These are phyloP conservation scores for Chlorella sp. DNA, from an alignment of 139 green algal species.

Conservation along the genomic window DNA sequence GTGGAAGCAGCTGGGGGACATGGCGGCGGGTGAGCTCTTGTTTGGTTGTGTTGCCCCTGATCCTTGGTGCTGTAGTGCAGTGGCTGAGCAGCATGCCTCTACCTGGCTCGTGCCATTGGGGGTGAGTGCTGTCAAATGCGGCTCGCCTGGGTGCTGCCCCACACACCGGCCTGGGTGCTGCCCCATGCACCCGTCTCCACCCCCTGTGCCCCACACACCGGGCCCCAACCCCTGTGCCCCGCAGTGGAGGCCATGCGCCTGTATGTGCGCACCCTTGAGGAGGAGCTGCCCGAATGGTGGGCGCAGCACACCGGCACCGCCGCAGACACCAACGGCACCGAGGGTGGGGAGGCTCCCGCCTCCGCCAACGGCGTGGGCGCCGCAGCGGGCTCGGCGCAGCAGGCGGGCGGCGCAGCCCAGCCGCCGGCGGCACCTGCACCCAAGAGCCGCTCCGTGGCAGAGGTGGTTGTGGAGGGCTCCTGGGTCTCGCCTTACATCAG, in stretches of 20 bases:
- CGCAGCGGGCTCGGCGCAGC: neutral
- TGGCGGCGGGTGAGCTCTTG: conserved; percentile 50
- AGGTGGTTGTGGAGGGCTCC: conserved; percentile 53
- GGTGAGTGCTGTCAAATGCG: no score
- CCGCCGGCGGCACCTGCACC: neutral
- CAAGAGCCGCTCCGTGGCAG: conserved; percentile 42
- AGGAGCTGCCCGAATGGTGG: conserved; percentile 75
- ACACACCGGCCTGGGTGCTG: no score
- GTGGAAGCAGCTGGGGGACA: conserved; percentile 86
- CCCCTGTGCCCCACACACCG: no score
- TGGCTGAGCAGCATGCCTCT: no score
- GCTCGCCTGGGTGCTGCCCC: no score
- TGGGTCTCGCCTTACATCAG: conserved; percentile 53
- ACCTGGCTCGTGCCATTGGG: no score
- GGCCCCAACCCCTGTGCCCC: neutral
- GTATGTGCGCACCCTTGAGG: conserved; percentile 91
- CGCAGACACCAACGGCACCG: neutral
- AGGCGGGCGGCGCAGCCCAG: neutral
- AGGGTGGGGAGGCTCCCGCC: neutral
- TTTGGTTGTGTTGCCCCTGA: no score
- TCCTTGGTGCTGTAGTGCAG: no score
- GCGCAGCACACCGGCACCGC: neutral
- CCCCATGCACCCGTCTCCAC: no score
- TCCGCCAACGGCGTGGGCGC: no score
- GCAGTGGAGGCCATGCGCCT: conserved; percentile 91